Percentiles rank a stretch among this genome's conserved stretches.
Conservation (phyloP, 108 stramenopile species). For the Chaetoceros muelleri region DNA sequence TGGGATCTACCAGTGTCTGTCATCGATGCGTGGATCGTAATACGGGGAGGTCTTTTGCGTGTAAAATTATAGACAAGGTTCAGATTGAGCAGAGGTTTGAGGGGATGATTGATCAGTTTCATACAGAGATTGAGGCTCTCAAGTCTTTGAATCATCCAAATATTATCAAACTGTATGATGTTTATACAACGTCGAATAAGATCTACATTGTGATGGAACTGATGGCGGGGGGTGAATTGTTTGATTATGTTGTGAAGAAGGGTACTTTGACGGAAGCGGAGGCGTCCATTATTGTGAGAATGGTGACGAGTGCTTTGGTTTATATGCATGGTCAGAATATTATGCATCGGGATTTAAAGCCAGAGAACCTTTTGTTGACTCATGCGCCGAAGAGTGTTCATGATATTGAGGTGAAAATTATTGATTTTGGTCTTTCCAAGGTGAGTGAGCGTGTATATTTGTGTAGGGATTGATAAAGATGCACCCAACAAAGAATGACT, state of each 20-base stretch:
- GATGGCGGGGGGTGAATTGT: constrained; percentile 97
- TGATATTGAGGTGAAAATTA: constrained; percentile 89
- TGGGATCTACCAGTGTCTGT: constrained; percentile 92
- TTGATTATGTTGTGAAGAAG: constrained; percentile 97
- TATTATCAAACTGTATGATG: constrained; percentile 92
- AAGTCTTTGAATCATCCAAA: constrained; percentile 75
- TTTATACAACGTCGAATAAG: constrained; percentile 75
- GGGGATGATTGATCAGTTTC: constrained; percentile 91
- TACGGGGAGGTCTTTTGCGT: constrained; percentile 69
- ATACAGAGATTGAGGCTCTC: constrained; percentile 83
- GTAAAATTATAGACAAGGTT: constrained; percentile 93
- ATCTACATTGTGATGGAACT: constrained; percentile 98
- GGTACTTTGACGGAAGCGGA: constrained; percentile 85
- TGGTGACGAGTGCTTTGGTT: constrained; percentile 85
- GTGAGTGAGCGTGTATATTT: constrained; percentile 16
- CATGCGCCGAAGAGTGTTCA: constrained; percentile 25
- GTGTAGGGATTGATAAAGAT: neutral
- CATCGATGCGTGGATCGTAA: constrained; percentile 69
- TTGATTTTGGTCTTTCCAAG: constrained; percentile 96
- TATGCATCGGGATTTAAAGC: constrained; percentile 82
- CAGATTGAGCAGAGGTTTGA: constrained; percentile 82
- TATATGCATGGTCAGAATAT: constrained; percentile 95
- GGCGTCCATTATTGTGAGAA: constrained; percentile 82
- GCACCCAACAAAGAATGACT: neutral
- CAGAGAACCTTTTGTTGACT: constrained; percentile 83